Conservation (phyloP, 1,284 basidiomycete genomes). For the Caloboletus firmus region DNA sequence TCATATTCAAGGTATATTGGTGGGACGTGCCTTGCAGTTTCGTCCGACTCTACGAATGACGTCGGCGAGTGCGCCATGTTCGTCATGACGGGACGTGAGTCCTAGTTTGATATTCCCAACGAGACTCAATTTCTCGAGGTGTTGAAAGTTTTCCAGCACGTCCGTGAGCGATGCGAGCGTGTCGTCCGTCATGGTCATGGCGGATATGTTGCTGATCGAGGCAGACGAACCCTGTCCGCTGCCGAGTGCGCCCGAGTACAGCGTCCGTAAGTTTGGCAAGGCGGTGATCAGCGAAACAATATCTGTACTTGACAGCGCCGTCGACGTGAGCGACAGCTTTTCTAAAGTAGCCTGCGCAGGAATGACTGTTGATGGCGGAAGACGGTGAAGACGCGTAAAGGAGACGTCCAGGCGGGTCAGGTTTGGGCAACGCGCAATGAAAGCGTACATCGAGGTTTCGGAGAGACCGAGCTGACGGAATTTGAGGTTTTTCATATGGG, state of each 20-base stretch:
- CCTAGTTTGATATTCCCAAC: constrained; percentile 65
- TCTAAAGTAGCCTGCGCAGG: constrained; percentile 40
- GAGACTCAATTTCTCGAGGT: constrained; percentile 55
- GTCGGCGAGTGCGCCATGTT: constrained; percentile 41
- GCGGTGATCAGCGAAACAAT: constrained; percentile 42
- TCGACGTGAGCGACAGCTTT: constrained; percentile 65
- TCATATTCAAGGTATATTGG: background rate
- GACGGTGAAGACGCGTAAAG: constrained; percentile 55
- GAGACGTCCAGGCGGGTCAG: constrained; percentile 60
- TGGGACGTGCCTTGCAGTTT: constrained; percentile 52
- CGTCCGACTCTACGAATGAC: constrained; percentile 57
- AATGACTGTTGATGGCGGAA: constrained; percentile 11
- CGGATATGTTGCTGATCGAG: constrained; percentile 46
- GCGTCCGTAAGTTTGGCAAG: constrained; percentile 45
- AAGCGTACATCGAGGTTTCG: constrained; percentile 45
- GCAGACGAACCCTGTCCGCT: constrained; percentile 45
- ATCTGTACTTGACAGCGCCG: constrained; percentile 42
- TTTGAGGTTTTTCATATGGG: constrained; percentile 53
- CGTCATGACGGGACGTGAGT: constrained; percentile 28
- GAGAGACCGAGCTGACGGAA: constrained; percentile 55
- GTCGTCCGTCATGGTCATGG: constrained; percentile 57
- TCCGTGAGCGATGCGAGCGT: constrained; percentile 47
- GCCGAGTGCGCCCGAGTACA: constrained; percentile 64
- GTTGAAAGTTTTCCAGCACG: constrained; percentile 37
- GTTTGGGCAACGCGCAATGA: constrained; percentile 50